These are phyloP conservation scores for Cladosporium phlei DNA, from an alignment of 2,329 filamentous ascomycete species.

Conservation along the genomic window DNA sequence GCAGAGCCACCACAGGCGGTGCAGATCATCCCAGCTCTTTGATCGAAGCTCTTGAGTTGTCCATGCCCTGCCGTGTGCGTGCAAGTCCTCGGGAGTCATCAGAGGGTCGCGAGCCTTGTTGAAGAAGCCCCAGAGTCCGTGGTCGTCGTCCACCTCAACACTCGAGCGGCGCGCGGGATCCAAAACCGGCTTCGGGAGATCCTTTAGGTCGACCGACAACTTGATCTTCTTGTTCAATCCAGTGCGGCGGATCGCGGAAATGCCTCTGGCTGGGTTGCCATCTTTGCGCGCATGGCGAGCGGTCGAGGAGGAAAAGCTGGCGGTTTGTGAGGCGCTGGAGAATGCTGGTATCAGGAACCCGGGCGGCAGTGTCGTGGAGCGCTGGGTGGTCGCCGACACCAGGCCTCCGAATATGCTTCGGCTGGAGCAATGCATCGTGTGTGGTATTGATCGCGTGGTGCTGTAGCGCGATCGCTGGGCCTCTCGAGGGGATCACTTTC, in stretches of 20 bases:
- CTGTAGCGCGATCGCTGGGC: constrained; percentile 2
- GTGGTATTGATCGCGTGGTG: background rate
- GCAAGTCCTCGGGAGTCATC: constrained; percentile 65
- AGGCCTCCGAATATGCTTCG: constrained; percentile 12
- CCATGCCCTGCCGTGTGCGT: constrained; percentile 76
- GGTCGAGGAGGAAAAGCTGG: constrained; percentile 28
- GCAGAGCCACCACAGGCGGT: constrained; percentile 91
- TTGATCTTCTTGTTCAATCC: constrained; percentile 54
- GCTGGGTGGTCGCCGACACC: constrained; percentile 8
- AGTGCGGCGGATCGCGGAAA: constrained; percentile 74
- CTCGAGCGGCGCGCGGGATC: constrained; percentile 53
- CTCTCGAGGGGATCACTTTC: constrained; percentile 6
- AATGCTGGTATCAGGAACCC: constrained; percentile 34
- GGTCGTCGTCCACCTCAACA: constrained; percentile 61
- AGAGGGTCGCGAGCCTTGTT: constrained; percentile 64
- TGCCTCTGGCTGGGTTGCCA: constrained; percentile 72
- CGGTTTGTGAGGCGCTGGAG: constrained; percentile 17
- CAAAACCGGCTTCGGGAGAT: constrained; percentile 66
- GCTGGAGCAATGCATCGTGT: constrained; percentile 12
- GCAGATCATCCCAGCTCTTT: constrained; percentile 92
- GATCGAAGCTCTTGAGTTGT: constrained; percentile 74
- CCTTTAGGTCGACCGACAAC: constrained; percentile 65
- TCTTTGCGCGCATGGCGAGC: constrained; percentile 50
- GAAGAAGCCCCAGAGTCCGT: constrained; percentile 94
- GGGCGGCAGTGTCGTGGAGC: constrained; percentile 25